Evolutionary conservation across 2,329 filamentous ascomycete species (phyloP).

Genomic region (Ophiostoma ulmi): DNA sequence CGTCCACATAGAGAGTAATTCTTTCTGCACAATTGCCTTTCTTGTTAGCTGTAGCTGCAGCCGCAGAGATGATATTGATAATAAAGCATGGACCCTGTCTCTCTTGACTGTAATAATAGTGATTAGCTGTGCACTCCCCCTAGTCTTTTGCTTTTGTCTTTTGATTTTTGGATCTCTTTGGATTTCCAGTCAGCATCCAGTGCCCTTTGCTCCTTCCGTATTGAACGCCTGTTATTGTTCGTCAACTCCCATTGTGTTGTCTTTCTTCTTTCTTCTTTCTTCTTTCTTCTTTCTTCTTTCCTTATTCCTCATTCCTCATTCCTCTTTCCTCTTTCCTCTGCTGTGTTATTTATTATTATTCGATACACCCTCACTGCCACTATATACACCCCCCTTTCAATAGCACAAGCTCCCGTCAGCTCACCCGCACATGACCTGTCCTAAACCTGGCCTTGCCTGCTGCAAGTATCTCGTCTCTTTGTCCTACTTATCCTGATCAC

Average conservation of each 20-base stretch:
- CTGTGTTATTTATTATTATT: not conserved
- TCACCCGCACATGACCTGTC: not conserved
- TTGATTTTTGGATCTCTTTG: not conserved
- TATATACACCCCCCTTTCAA: not conserved
- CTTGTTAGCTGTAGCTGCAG: not conserved
- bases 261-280: not conserved
- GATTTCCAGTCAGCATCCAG: not conserved
- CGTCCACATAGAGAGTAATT: not conserved
- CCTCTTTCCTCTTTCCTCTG: not conserved
- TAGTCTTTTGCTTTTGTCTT: not conserved
- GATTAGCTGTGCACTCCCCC: not conserved
- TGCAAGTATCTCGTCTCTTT: not conserved
- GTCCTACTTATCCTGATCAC: not conserved
- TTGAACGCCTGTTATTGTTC: not conserved
- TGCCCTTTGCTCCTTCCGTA: not conserved
- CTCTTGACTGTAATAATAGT: not conserved
- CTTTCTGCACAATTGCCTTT: not conserved
- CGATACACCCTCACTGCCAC: not conserved
- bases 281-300: not conserved
- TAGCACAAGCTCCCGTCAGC: not conserved
- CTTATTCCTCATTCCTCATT: no score
- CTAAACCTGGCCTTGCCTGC: not conserved
- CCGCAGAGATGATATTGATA: not conserved
- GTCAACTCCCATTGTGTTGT: not conserved
- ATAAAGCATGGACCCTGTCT: not conserved